Conservation (phyloP, 2,329 filamentous ascomycete species). For the Phialemonium atrogriseum region DNA sequence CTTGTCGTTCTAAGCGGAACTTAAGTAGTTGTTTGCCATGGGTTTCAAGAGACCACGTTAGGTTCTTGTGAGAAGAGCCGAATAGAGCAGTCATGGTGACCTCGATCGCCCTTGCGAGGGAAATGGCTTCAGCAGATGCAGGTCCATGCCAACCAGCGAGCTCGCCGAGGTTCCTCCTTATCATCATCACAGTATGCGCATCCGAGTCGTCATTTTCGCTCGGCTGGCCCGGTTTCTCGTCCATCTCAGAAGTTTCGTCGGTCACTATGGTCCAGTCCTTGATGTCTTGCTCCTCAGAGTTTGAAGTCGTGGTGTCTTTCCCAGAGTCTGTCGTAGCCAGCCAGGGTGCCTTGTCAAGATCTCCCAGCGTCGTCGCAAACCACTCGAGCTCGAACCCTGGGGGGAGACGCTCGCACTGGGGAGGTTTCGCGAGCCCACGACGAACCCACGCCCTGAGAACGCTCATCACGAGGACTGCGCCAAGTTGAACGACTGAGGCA, state of each 20-base stretch:
- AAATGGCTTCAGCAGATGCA: slow-evolving; percentile 8
- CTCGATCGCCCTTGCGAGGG: slow-evolving; percentile 13
- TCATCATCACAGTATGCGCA: slow-evolving; percentile 9
- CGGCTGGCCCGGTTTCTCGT: too few relatives aligned
- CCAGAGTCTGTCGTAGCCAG: too few relatives aligned
- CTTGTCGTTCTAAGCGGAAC: slow-evolving; percentile 3
- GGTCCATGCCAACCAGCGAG: slow-evolving; percentile 14
- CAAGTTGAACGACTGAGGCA: slow-evolving; percentile 16
- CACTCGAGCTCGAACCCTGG: slow-evolving; percentile 18
- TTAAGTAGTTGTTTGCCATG: too few relatives aligned
- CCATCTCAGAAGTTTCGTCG: too few relatives aligned
- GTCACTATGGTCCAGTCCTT: too few relatives aligned
- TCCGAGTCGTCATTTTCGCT: background rate
- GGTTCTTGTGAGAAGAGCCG: background rate
- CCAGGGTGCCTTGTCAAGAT: too few relatives aligned
- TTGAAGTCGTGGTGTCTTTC: too few relatives aligned
- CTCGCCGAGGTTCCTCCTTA: slow-evolving; percentile 11
- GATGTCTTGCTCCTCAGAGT: too few relatives aligned
- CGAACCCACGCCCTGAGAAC: slow-evolving; percentile 16
- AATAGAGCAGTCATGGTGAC: slow-evolving; percentile 12
- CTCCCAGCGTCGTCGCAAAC: too few relatives aligned
- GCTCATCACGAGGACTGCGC: slow-evolving; percentile 15
- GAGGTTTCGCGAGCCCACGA: slow-evolving; percentile 11
- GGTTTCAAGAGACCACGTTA: too few relatives aligned
- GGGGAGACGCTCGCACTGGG: slow-evolving; percentile 4